These are phyloP conservation scores for Suillus occidentalis DNA, from an alignment of 768 basidiomycete species.

Conservation along the genomic window DNA sequence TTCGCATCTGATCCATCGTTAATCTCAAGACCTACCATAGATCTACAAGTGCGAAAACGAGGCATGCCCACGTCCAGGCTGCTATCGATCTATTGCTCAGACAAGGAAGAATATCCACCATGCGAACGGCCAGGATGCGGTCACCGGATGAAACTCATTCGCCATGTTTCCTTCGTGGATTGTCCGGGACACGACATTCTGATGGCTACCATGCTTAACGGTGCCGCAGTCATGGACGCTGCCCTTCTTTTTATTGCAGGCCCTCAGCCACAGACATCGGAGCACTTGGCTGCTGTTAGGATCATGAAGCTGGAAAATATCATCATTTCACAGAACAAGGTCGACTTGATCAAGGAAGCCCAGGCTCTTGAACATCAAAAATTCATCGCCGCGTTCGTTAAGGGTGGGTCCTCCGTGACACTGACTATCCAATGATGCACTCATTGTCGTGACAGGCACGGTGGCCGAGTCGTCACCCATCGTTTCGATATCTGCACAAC, in stretches of 20 bases:
- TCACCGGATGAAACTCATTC: slow-evolving; percentile 84
- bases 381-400: slow-evolving; percentile 93
- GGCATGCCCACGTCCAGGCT: slow-evolving; percentile 90
- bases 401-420: slow-evolving; percentile 51
- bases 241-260: slow-evolving; percentile 94
- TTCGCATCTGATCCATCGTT: slow-evolving; percentile 10
- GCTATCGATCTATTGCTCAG: slow-evolving; percentile 92
- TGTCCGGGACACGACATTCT: slow-evolving; percentile 98
- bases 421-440: neutral
- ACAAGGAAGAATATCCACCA: slow-evolving; percentile 91
- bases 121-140: slow-evolving; percentile 95
- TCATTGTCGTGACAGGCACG: slow-evolving; percentile 59
- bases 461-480: slow-evolving; percentile 97
- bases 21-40: slow-evolving; percentile 39
- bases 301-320: slow-evolving; percentile 99
- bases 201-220: slow-evolving; percentile 99
- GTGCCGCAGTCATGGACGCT: slow-evolving; percentile 99
- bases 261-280: slow-evolving; percentile 97
- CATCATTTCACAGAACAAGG: slow-evolving; percentile 98
- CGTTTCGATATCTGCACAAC: slow-evolving; percentile 97
- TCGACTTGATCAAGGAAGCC: slow-evolving; percentile 94
- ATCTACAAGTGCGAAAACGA: slow-evolving; percentile 98
- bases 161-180: slow-evolving; percentile 99
- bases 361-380: slow-evolving; percentile 96
- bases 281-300: slow-evolving; percentile 97